Evolutionary conservation across 169 alveolate genomes (phyloP).

Genomic region (Plasmodium gallinaceum): DNA sequence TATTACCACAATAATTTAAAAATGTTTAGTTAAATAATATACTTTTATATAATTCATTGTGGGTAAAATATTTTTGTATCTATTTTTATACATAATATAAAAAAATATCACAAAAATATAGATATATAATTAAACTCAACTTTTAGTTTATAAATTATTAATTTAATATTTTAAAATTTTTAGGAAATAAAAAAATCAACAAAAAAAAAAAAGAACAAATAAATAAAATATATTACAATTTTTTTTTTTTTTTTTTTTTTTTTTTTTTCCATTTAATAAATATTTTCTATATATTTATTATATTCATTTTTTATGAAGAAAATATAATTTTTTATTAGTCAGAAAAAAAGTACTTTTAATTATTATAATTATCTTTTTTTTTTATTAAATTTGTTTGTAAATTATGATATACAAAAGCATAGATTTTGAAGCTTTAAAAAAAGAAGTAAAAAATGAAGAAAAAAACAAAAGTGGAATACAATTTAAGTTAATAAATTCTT

Average conservation of each 20-base stretch:
- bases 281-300: neutral
- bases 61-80: neutral
- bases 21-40: too few relatives aligned
- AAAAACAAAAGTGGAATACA: neutral
- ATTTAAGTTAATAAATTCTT: conserved; percentile 25
- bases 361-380: neutral
- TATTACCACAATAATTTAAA: too few relatives aligned
- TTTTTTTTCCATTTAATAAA: neutral
- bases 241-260: neutral
- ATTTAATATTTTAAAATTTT: too few relatives aligned
- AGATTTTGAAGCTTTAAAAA: conserved; percentile 59
- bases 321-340: neutral
- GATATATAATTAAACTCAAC: too few relatives aligned
- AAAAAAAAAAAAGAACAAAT: too few relatives aligned
- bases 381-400: neutral
- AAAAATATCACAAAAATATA: too few relatives aligned
- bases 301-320: neutral
- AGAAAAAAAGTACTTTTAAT: neutral
- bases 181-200: too few relatives aligned
- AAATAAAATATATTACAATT: too few relatives aligned
- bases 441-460: conserved; percentile 13
- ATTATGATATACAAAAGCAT: conserved; percentile 20
- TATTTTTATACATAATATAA: neutral
- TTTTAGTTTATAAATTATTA: too few relatives aligned
- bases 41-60: too few relatives aligned